These are phyloP conservation scores for Cryphonectria naterciae DNA, from an alignment of 2,329 filamentous ascomycete species.

Conservation along the genomic window DNA sequence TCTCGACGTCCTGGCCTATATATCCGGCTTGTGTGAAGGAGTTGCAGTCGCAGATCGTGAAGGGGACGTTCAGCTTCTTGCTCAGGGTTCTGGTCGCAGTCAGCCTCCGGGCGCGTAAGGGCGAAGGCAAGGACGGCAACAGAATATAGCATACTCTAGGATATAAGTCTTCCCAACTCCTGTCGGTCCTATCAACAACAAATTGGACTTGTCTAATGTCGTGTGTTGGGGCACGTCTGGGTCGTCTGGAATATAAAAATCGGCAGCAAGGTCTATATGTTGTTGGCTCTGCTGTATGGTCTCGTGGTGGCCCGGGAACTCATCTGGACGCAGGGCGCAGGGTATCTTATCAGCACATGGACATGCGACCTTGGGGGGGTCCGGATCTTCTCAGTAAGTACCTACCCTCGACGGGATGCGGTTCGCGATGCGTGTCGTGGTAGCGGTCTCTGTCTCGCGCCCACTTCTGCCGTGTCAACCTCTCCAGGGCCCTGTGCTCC, in stretches of 20 bases:
- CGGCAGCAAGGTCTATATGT: conserved; percentile 36
- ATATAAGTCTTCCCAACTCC: conserved; percentile 98
- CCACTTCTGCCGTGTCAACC: conserved; percentile 71
- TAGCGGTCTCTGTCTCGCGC: conserved; percentile 65
- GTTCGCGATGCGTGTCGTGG: conserved; percentile 57
- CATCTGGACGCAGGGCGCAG: conserved; percentile 48
- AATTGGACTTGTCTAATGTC: conserved; percentile 93
- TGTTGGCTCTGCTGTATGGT: conserved; percentile 47
- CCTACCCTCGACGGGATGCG: conserved; percentile 80
- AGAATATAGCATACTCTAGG: conserved; percentile 58
- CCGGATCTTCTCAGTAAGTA: conserved; percentile 25
- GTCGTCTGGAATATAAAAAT: conserved; percentile 56
- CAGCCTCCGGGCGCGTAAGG: conserved; percentile 3
- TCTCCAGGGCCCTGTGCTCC: conserved; percentile 61
- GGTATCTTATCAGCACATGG: conserved; percentile 41
- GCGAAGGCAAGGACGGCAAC: background rate
- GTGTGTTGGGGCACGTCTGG: conserved; percentile 51
- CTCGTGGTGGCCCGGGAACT: conserved; percentile 57
- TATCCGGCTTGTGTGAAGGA: conserved; percentile 96
- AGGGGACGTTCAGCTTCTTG: conserved; percentile 90
- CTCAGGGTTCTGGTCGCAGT: conserved; percentile 72
- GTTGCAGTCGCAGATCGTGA: conserved; percentile 94
- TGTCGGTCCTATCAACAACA: conserved; percentile 87
- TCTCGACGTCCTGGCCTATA: conserved; percentile 97
- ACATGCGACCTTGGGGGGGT: conserved; percentile 34